These are phyloP conservation scores for Colletotrichum scovillei DNA, from an alignment of 2,329 filamentous ascomycete species.

Conservation along the genomic window DNA sequence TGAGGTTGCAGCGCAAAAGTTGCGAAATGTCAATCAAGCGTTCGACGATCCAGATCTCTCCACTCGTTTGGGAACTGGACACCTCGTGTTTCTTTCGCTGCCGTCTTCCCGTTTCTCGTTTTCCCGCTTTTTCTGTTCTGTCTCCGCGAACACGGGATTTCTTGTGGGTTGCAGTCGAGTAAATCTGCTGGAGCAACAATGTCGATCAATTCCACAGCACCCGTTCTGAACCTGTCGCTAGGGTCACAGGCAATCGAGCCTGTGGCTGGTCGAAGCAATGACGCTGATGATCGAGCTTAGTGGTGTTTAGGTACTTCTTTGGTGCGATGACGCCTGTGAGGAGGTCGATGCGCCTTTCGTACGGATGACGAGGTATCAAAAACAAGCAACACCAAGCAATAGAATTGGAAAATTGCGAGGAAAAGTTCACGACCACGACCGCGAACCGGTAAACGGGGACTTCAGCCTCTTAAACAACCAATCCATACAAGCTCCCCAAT, in stretches of 20 bases:
- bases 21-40: constrained; percentile 5
- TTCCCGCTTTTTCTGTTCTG: not conserved
- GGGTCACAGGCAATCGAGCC: not conserved
- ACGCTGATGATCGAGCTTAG: not conserved
- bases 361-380: not conserved
- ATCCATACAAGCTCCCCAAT: not conserved
- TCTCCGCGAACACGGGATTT: not conserved
- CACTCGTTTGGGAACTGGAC: not conserved
- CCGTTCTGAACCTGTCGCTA: not conserved
- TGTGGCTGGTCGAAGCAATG: not conserved
- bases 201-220: not conserved
- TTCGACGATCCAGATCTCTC: not conserved
- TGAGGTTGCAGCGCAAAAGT: not conserved
- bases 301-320: not conserved
- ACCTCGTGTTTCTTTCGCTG: not conserved
- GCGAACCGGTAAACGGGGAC: constrained; percentile 16
- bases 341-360: not conserved
- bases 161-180: not conserved
- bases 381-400: constrained; percentile 28
- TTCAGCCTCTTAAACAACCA: constrained; percentile 27
- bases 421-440: not conserved
- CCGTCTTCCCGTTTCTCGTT: not conserved
- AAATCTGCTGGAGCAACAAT: not conserved
- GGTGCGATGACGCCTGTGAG: not conserved
- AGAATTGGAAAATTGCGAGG: not conserved